These are phyloP conservation scores for Alternaria gaisen DNA, from an alignment of 2,329 filamentous ascomycete genomes.

Conservation along the genomic window DNA sequence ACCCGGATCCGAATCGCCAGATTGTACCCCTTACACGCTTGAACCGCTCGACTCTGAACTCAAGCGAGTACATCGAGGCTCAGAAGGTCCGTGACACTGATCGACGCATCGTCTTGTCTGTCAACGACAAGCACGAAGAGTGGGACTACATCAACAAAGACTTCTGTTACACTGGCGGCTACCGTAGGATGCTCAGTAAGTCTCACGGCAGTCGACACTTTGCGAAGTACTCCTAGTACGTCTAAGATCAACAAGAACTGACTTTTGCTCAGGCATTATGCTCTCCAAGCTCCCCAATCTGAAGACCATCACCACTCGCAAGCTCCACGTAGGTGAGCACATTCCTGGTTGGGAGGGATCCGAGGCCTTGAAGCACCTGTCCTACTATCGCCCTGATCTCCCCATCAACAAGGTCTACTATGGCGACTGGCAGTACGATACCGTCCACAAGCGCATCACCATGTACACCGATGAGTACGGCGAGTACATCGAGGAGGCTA, in stretches of 20 bases:
- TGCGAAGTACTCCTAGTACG: background rate
- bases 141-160: slow-evolving; percentile 7
- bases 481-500: slow-evolving; percentile 14
- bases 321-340: slow-evolving; percentile 28
- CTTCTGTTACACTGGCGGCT: slow-evolving; percentile 23
- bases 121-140: slow-evolving; percentile 10
- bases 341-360: slow-evolving; percentile 21
- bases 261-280: background rate
- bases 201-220: background rate
- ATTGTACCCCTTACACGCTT: background rate
- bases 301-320: slow-evolving; percentile 18
- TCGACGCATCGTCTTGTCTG: slow-evolving; percentile 10
- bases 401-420: slow-evolving; percentile 26
- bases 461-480: slow-evolving; percentile 27
- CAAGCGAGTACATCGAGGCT: background rate
- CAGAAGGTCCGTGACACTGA: background rate
- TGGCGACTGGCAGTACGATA: slow-evolving; percentile 33
- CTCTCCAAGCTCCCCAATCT: slow-evolving; percentile 20
- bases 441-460: slow-evolving; percentile 19
- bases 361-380: slow-evolving; percentile 18
- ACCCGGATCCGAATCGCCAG: background rate
- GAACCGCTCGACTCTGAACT: background rate
- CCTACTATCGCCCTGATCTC: slow-evolving; percentile 19
- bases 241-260: background rate
- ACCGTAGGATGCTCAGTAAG: slow-evolving; percentile 21